Conservation (phyloP, 169 alveolate species). For the Plasmodium inui region DNA sequence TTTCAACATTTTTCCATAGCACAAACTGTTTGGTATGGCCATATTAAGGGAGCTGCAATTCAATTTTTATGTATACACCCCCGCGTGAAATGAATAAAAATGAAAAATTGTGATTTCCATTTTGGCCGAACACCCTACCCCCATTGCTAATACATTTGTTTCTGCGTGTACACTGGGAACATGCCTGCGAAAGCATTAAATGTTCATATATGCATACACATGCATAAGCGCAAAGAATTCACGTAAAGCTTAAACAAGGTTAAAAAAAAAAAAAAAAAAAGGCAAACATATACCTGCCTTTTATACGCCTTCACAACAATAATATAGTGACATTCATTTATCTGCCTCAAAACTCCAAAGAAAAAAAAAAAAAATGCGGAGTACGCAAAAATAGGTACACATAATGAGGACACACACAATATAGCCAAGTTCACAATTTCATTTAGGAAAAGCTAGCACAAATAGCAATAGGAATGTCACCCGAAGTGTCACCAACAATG, state of each 20-base stretch:
- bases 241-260: background rate
- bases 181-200: background rate
- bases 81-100: slow-evolving; percentile 10
- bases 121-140: background rate
- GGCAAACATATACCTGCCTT: background rate
- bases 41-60: background rate
- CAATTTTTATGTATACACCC: background rate
- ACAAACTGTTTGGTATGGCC: background rate
- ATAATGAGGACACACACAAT: background rate
- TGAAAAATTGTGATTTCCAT: slow-evolving; percentile 1
- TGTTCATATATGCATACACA: background rate
- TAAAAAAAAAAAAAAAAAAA: background rate
- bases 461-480: background rate
- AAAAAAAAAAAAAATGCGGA: background rate
- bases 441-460: background rate
- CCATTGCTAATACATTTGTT: background rate
- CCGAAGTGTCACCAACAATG: too few relatives aligned
- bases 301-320: background rate
- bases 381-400: background rate
- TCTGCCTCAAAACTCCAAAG: background rate
- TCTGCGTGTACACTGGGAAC: slow-evolving; percentile 2
- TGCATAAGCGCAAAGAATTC: background rate
- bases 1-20: background rate
- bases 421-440: background rate
- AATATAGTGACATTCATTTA: background rate